These are phyloP conservation scores for Seiridium cupressi DNA, from an alignment of 2,329 filamentous ascomycete species.

Conservation along the genomic window DNA sequence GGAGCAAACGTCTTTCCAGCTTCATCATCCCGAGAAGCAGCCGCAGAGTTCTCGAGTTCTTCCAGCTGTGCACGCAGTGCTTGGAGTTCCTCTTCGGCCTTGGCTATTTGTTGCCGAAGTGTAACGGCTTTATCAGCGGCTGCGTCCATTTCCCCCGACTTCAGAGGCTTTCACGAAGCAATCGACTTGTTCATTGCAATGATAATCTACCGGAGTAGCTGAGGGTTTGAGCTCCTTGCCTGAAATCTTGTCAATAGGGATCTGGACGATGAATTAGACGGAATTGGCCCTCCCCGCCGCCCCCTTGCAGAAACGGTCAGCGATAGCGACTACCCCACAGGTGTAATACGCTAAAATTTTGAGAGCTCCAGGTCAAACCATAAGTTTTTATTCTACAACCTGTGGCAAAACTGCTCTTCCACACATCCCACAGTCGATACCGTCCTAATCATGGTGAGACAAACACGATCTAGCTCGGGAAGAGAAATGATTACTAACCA, in stretches of 20 bases:
- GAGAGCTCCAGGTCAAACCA: too few relatives aligned
- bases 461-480: neutral
- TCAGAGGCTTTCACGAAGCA: too few relatives aligned
- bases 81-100: conserved; percentile 46
- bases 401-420: too few relatives aligned
- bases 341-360: neutral
- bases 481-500: neutral
- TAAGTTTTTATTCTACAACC: neutral
- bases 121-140: conserved; percentile 26
- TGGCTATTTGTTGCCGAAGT: conserved; percentile 46
- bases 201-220: too few relatives aligned
- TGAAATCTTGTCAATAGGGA: too few relatives aligned
- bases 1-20: neutral
- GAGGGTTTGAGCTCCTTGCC: too few relatives aligned
- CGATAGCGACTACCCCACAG: neutral
- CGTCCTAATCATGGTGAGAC: neutral
- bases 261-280: too few relatives aligned
- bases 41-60: conserved; percentile 28
- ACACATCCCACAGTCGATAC: too few relatives aligned
- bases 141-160: conserved; percentile 35
- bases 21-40: neutral
- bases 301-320: too few relatives aligned
- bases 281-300: too few relatives aligned
- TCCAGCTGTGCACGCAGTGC: conserved; percentile 44
- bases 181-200: too few relatives aligned